Evolutionary conservation across 2,329 filamentous ascomycete species (phyloP).

Genomic region (Septoria petroselini): DNA sequence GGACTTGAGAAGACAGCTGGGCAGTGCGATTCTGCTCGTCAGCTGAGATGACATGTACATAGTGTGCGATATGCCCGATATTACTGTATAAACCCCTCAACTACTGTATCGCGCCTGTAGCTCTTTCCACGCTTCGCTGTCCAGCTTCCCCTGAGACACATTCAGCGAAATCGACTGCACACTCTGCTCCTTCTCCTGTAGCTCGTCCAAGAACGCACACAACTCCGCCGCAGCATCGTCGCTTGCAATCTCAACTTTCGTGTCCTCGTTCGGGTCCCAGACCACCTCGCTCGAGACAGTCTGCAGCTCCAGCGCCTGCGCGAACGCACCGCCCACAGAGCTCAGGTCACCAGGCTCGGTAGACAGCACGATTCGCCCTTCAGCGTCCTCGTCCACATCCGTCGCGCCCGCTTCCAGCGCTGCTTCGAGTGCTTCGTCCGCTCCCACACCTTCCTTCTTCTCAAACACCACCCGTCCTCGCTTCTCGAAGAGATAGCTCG

Average conservation of each 20-base stretch:
- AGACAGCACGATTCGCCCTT: constrained; percentile 69
- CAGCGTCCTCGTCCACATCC: constrained; percentile 65
- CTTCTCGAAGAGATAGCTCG: constrained; percentile 80
- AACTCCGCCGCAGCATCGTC: constrained; percentile 57
- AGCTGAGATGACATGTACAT: constrained; percentile 23
- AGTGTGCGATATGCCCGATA: not conserved
- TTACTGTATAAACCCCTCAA: not conserved
- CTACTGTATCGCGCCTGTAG: constrained; percentile 25
- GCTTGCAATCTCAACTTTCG: constrained; percentile 61
- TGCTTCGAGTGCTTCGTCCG: constrained; percentile 71
- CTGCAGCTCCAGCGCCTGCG: constrained; percentile 61
- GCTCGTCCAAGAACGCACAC: constrained; percentile 55
- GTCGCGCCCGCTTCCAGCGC: constrained; percentile 82
- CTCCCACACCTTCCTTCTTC: constrained; percentile 53
- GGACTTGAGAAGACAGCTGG: constrained; percentile 81
- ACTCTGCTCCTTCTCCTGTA: constrained; percentile 64
- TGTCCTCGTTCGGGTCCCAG: constrained; percentile 80
- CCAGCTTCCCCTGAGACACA: constrained; percentile 40
- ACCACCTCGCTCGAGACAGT: constrained; percentile 76
- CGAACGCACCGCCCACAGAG: constrained; percentile 62
- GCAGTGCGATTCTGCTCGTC: constrained; percentile 79
- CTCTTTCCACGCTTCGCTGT: constrained; percentile 31
- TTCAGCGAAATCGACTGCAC: constrained; percentile 82
- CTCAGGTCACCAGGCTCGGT: constrained; percentile 65
- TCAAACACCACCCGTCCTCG: constrained; percentile 72